Base-by-base conservation (phyloP, 2,329 filamentous ascomycete genomes). In the Xylaria sp. region DNA sequence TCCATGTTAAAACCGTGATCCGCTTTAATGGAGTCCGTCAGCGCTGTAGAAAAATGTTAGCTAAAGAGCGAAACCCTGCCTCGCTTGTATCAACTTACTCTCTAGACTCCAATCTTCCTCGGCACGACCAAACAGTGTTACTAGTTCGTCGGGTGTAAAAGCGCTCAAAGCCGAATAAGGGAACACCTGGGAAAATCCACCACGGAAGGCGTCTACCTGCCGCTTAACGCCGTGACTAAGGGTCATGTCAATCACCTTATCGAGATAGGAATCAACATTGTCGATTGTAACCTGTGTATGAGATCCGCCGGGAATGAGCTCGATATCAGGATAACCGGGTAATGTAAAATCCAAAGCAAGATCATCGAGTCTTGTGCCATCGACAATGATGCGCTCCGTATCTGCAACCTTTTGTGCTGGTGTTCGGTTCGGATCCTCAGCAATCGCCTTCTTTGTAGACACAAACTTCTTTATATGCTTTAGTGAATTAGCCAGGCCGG, bases 1-100 rank as follows among this genome's bases (percentile, higher is more conserved):
- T 99, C 95, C 86, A 99, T 95, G 71, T 98, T 99, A 81, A 92
- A 99, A 8, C 95, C 95, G 74, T 99, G 95, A 71, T 99, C 95
- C 27, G 95, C 95, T 80, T 99, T 99, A 80, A 99, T 94, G 0
- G 94, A 97, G 73, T 99, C 95, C 86, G 96, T 96, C 40, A 99
- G 86, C 62, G 95, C 92, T 95, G 62, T 43, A 49, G n/a, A 64
- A 58, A 43, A 47, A 62, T 27, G 65, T 68, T 60, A 71, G 51
- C 60, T 41, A 67, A 71, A 65, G 73, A 70, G 19, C 37, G 23
- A 31, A 40, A 38, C 41, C 13, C 1, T 7, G 7, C 3, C 49
- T 41, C 2, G 1, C 15, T 33, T 31, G 29, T 13, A 27, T 44
- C 7, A 67, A 83, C 91, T 84, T 86, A 95, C 92, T 99, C 75